Evolutionary conservation across 2,329 filamentous ascomycete genomes (phyloP).

Genomic region (Arthrobotrys iridis): DNA sequence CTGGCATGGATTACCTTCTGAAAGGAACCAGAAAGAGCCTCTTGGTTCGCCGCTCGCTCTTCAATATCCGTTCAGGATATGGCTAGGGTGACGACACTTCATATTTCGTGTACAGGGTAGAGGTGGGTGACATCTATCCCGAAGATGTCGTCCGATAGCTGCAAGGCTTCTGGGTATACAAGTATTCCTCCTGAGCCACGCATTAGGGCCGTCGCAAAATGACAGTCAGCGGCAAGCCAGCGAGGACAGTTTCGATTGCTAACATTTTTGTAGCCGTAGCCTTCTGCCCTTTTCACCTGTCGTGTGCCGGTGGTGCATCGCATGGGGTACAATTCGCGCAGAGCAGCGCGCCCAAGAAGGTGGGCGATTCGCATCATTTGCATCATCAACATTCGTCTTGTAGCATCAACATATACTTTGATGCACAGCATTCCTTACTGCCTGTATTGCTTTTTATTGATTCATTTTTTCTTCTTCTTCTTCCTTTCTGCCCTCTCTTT

Average conservation of each 20-base stretch:
- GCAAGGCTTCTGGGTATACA: neutral
- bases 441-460: no score
- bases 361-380: no score
- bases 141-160: neutral
- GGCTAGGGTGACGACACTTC: neutral
- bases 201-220: neutral
- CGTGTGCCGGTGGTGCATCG: conserved; percentile 16
- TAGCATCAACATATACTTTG: no score
- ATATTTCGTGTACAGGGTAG: neutral
- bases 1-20: no score
- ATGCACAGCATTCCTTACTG: conserved; percentile 8
- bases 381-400: no score
- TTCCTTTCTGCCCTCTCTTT: no score
- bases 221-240: neutral
- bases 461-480: no score
- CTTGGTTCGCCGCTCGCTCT: neutral
- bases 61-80: neutral
- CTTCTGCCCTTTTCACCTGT: neutral
- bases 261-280: neutral
- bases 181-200: no score
- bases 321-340: conserved; percentile 1
- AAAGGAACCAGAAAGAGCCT: conserved; percentile 11
- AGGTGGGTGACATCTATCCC: neutral
- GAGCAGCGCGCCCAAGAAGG: neutral
- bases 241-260: conserved; percentile 6